Percentiles rank a stretch among this genome's conserved stretches.
Conservation (phyloP, 2,329 filamentous ascomycete species). For the Aspergillus sp. region DNA sequence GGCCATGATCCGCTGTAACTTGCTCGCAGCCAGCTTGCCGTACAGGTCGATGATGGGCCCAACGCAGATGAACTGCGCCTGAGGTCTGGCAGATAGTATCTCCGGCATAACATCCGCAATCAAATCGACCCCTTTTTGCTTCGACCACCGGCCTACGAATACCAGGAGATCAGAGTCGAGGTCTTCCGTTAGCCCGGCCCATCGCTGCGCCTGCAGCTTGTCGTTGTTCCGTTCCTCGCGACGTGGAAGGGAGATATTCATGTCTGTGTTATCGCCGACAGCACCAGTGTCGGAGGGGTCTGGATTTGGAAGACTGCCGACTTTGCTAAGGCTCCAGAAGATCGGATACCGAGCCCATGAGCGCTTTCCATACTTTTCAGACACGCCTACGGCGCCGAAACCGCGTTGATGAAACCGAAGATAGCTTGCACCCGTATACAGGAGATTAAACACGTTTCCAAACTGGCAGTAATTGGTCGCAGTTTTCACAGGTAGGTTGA, state of each 20-base stretch:
- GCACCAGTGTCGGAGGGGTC: slow-evolving; percentile 64
- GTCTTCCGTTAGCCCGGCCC: slow-evolving; percentile 63
- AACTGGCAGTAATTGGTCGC: slow-evolving; percentile 65
- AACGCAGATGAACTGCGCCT: slow-evolving; percentile 62
- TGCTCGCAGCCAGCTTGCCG: slow-evolving; percentile 66
- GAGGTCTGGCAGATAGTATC: slow-evolving; percentile 59
- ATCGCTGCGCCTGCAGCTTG: slow-evolving; percentile 64
- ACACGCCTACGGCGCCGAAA: slow-evolving; percentile 67
- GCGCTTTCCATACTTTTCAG: slow-evolving; percentile 68
- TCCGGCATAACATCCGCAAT: slow-evolving; percentile 67
- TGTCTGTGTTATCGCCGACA: slow-evolving; percentile 39
- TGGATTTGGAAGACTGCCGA: slow-evolving; percentile 66
- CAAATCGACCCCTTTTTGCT: slow-evolving; percentile 68
- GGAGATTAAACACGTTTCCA: slow-evolving; percentile 67
- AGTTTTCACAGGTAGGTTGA: slow-evolving; percentile 59
- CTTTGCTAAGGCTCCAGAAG: slow-evolving; percentile 65
- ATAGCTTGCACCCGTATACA: slow-evolving; percentile 66
- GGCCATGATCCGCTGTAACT: slow-evolving; percentile 65
- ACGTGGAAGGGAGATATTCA: too few relatives aligned
- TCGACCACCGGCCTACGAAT: slow-evolving; percentile 68
- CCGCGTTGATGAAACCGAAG: slow-evolving; percentile 66
- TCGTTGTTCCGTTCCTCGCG: slow-evolving; percentile 53
- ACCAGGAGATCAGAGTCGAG: slow-evolving; percentile 65
- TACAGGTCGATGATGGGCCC: slow-evolving; percentile 68
- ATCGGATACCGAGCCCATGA: slow-evolving; percentile 67